phyloP scores from a whole-genome alignment of 441 rosid genomes.

The Macaranga tanarius region DNA sequence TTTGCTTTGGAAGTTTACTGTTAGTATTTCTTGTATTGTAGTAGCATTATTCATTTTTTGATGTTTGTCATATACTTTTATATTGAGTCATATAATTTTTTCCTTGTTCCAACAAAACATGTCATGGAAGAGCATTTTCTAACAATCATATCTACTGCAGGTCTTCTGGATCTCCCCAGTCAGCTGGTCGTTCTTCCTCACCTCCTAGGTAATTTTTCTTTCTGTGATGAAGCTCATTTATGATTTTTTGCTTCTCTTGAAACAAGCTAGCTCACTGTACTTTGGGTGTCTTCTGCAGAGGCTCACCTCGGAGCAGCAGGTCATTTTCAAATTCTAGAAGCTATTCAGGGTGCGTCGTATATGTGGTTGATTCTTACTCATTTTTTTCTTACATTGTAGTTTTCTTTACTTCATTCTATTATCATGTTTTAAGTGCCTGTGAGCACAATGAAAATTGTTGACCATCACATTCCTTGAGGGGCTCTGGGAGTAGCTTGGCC shows the following conservation, averaged over 20 bases:
- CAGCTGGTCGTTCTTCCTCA: constrained; percentile 34
- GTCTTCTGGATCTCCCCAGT: constrained; percentile 43
- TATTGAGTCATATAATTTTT: not conserved
- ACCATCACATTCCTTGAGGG: not conserved
- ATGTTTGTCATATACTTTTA: not conserved
- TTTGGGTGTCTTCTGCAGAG: constrained; percentile 39
- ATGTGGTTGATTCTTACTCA: not conserved
- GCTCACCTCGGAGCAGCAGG: constrained; percentile 50
- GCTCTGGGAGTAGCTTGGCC: not conserved
- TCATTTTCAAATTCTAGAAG: constrained; percentile 64
- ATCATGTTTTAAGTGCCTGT: not conserved
- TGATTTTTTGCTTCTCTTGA: not conserved
- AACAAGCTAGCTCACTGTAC: constrained; percentile 12
- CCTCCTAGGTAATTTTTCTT: constrained; percentile 38
- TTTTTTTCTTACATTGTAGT: constrained; percentile 15
- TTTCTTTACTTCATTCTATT: not conserved
- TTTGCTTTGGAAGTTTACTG: no score
- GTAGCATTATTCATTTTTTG: not conserved
- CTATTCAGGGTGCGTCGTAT: constrained; percentile 49
- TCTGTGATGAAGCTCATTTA: constrained; percentile 6
- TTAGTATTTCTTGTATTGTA: no score
- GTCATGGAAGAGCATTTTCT: constrained; percentile 1
- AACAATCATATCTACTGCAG: constrained; percentile 26
- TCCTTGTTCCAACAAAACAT: not conserved
- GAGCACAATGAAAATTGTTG: not conserved